Evolutionary conservation across 169 alveolate species (phyloP).

Genomic region (Eimeria sp.): DNA sequence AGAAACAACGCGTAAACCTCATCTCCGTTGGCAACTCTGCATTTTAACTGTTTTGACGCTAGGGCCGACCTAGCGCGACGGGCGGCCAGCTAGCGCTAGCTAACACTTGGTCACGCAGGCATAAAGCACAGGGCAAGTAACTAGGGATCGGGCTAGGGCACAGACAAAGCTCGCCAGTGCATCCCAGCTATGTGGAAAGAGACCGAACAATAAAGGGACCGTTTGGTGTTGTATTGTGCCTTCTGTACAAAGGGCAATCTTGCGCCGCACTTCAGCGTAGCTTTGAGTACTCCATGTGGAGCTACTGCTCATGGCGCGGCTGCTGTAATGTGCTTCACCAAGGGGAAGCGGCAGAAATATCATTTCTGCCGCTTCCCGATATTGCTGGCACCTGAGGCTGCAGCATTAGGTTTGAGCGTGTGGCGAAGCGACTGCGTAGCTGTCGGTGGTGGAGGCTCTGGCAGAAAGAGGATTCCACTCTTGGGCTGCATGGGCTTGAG

Average conservation of each 20-base stretch:
- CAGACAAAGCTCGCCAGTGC: background rate
- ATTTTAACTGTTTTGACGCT: background rate
- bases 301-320: background rate
- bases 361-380: background rate
- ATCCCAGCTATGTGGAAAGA: background rate
- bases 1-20: background rate
- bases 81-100: constrained; percentile 1
- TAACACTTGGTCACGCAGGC: background rate
- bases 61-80: background rate
- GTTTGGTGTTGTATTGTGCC: too few species aligned
- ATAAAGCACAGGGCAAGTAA: background rate
- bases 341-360: background rate
- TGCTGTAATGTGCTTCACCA: background rate
- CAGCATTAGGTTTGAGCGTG: background rate
- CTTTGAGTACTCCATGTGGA: background rate
- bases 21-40: background rate
- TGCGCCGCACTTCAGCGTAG: background rate
- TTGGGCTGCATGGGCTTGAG: constrained; percentile 43
- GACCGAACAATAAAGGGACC: background rate
- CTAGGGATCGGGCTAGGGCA: background rate
- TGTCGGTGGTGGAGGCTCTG: constrained; percentile 63
- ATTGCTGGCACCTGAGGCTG: background rate
- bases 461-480: constrained; percentile 34
- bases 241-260: too few species aligned
- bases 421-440: constrained; percentile 47